Conservation (phyloP, 495 filamentous ascomycete genomes). For the Aspergillus diversus region DNA sequence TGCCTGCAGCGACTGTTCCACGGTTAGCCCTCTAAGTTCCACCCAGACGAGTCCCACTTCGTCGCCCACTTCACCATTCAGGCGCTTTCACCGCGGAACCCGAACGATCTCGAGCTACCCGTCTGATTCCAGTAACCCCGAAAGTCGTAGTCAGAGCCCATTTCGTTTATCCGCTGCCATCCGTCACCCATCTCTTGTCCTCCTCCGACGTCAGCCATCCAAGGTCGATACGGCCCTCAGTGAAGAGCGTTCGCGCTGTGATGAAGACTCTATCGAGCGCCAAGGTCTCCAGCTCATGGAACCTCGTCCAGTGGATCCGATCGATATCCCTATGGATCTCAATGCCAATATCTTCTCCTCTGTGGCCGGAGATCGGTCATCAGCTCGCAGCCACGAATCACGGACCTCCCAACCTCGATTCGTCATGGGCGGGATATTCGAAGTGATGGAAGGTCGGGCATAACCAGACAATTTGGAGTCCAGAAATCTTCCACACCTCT, state of each 20-base stretch:
- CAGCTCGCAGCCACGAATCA: constrained; percentile 4
- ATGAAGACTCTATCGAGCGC: constrained; percentile 42
- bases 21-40: constrained; percentile 31
- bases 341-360: constrained; percentile 21
- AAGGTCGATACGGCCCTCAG: constrained; percentile 46
- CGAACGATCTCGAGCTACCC: constrained; percentile 11
- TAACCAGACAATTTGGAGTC: constrained; percentile 20
- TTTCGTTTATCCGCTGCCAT: constrained; percentile 36
- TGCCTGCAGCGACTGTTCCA: constrained; percentile 23
- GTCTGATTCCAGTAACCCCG: constrained; percentile 3
- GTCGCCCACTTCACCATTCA: constrained; percentile 34
- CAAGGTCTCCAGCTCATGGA: constrained; percentile 51
- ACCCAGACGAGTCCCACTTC: constrained; percentile 30
- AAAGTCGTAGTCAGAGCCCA: constrained; percentile 32
- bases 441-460: constrained; percentile 51
- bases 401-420: constrained; percentile 35
- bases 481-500: neutral
- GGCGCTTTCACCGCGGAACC: constrained; percentile 13
- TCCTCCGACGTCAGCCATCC: constrained; percentile 46
- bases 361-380: constrained; percentile 12
- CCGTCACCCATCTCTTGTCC: constrained; percentile 38
- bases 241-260: constrained; percentile 46
- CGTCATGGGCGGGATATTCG: constrained; percentile 53
- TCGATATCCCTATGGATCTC: constrained; percentile 30
- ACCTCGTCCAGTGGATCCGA: constrained; percentile 44